Evolutionary conservation across 1,284 basidiomycete species (phyloP).

Genomic region (Apiotrichum siamense): DNA sequence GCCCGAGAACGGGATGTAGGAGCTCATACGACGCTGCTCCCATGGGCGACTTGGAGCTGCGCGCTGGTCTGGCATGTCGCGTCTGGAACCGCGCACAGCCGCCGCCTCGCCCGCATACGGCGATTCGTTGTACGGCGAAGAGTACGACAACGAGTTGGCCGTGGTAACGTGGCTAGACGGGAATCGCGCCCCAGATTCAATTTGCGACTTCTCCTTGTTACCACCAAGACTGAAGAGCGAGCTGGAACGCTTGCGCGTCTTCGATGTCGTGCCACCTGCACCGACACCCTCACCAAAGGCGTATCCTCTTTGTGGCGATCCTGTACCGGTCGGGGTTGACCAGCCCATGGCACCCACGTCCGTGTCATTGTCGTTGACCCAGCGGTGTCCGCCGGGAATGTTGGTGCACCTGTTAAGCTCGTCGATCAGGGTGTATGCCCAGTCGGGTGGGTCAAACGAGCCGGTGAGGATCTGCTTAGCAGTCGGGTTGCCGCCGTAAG

Average conservation of each 20-base stretch:
- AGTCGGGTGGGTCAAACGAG: conserved; percentile 63
- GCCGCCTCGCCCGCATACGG: too few relatives aligned
- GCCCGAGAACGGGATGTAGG: conserved; percentile 31
- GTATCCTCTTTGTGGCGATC: conserved; percentile 18
- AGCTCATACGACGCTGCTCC: conserved; percentile 14
- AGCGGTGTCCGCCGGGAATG: conserved; percentile 60
- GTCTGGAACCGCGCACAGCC: neutral
- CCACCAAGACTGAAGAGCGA: conserved; percentile 18
- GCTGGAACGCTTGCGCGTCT: conserved; percentile 16
- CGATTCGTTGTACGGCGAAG: too few relatives aligned
- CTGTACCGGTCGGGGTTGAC: conserved; percentile 1
- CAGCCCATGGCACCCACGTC: conserved; percentile 40
- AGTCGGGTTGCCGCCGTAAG: conserved; percentile 68
- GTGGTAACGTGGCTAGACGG: neutral
- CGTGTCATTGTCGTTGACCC: conserved; percentile 56
- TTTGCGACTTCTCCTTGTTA: neutral
- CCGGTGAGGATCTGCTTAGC: conserved; percentile 75
- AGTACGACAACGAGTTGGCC: neutral
- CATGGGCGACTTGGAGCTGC: conserved; percentile 11
- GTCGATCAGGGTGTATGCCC: conserved; percentile 66
- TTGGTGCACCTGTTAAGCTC: conserved; percentile 68
- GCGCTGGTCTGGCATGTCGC: conserved; percentile 4
- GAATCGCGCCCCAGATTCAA: conserved; percentile 2
- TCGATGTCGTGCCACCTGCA: conserved; percentile 13
- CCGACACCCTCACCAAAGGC: conserved; percentile 44